A percentile compares a stretch with the other conserved stretches of the same genome.
These are phyloP conservation scores for Colletotrichum lini DNA, from an alignment of 2,329 filamentous ascomycete species.

Conservation along the genomic window DNA sequence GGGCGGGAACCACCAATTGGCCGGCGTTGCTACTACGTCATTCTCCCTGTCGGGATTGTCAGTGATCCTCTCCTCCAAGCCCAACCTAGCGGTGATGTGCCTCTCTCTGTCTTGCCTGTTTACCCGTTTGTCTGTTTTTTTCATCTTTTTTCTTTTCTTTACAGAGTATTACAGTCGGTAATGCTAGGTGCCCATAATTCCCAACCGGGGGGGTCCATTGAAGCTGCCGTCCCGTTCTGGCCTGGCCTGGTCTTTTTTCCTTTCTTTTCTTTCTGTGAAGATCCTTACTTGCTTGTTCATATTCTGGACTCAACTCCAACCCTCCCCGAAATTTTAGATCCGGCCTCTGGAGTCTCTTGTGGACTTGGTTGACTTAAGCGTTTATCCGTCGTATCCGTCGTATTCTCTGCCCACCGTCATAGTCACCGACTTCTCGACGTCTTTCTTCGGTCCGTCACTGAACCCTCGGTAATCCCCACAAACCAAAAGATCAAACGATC, in stretches of 20 bases:
- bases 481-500: not conserved
- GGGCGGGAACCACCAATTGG: not conserved
- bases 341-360: not conserved
- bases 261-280: not conserved
- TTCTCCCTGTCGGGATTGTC: constrained; percentile 24
- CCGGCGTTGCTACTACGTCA: constrained; percentile 39
- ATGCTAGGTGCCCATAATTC: constrained; percentile 18
- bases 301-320: not conserved
- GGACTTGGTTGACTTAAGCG: no score
- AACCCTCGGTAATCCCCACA: not conserved
- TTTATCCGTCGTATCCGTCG: no score
- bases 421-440: not conserved
- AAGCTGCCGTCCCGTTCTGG: constrained; percentile 1
- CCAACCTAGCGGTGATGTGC: constrained; percentile 12
- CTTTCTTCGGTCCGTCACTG: not conserved
- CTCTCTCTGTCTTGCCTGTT: constrained; percentile 11
- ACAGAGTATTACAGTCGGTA: no score
- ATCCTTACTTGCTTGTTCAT: not conserved
- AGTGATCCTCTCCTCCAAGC: constrained; percentile 33
- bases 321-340: not conserved
- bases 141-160: not conserved
- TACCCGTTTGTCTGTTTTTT: not conserved
- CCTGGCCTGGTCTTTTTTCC: not conserved
- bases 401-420: not conserved
- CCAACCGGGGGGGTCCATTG: constrained; percentile 6